Percentiles rank a stretch among this genome's conserved stretches.
These are phyloP conservation scores for Lipomyces mesembrius DNA, from an alignment of 805 yeast genomes.

Conservation along the genomic window DNA sequence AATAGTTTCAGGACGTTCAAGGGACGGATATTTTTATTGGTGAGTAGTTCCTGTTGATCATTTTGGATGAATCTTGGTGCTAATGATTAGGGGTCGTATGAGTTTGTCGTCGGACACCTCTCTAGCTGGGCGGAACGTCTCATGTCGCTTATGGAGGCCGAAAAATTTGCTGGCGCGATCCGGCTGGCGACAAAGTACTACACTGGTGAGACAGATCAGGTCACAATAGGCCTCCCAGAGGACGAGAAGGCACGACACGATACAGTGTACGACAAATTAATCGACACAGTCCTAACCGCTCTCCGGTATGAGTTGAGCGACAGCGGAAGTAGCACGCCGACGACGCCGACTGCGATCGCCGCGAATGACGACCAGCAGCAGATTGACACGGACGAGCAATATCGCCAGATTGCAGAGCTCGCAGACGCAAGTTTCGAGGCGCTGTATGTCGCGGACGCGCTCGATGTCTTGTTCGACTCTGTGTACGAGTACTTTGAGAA, in stretches of 20 bases:
- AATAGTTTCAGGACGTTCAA: constrained; percentile 50
- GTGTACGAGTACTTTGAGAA: constrained; percentile 53
- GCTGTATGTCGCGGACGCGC: constrained; percentile 48
- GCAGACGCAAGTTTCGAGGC: constrained; percentile 51
- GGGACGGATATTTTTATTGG: constrained; percentile 58
- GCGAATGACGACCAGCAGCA: constrained; percentile 23
- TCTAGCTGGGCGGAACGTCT: constrained; percentile 74
- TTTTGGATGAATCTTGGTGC: background rate
- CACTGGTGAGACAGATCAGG: constrained; percentile 54
- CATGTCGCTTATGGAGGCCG: constrained; percentile 53
- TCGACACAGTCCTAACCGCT: constrained; percentile 61
- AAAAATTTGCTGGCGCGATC: constrained; percentile 62
- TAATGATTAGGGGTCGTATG: constrained; percentile 46
- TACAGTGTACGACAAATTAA: constrained; percentile 58
- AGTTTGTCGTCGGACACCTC: constrained; percentile 60
- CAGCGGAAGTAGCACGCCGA: constrained; percentile 38
- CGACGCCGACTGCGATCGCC: constrained; percentile 15
- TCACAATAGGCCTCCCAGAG: constrained; percentile 62
- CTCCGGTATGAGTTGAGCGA: constrained; percentile 49
- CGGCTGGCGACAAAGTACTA: constrained; percentile 59
- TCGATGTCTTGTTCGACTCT: constrained; percentile 50
- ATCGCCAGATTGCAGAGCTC: constrained; percentile 43
- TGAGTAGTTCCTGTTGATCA: constrained; percentile 40
- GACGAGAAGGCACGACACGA: constrained; percentile 51
- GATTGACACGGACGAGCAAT: constrained; percentile 42